Base-by-base conservation (phyloP, 805 yeast genomes). In the Barnettozyma pratensis region DNA sequence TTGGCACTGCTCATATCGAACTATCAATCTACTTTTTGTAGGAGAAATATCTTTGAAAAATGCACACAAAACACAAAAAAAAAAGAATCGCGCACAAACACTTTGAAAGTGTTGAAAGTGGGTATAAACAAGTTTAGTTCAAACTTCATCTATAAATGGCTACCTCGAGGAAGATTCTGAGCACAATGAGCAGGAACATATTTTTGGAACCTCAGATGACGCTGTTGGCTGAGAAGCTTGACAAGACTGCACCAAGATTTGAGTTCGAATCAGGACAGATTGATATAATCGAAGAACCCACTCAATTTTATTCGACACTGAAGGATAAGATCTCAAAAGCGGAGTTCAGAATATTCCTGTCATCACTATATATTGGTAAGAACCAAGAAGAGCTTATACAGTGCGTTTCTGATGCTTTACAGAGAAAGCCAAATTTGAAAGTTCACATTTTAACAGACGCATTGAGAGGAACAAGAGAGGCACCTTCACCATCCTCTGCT, bases 391-490 rank as follows among this genome's bases (percentile, higher is more conserved):
- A 92, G 51, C 74, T 94, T 28, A 72, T 91, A 11, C 72, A 75
- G 7, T 77, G 84, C 52, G 54, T 94, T 4, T 75, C 76, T 11
- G 64, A 69, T 6, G 91, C 96, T 0, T 64, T 94, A 55, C 57
- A 61, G 2, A 58, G 61, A 3, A 88, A 87, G 51, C 77, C 82
- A 3, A 68, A 79, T 27, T 72, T 94, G 51, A 75, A 78, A 55
- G 86, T 94, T 2, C 78, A 77, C 50, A 81, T 94, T 28, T 71
- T 94, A 45, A 76, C 91, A 6, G 99, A 94, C 66, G 96, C 91
- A 10, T 73, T 94, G 42, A 69, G 99, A 56, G 96, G 97, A 0
- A 92, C 98, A 0, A 77, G 99, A 55, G 99, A 94, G 60, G 83
- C 90, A 1, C 98, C 99, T 0, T 68, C 76, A 6, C 39, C 37